phyloP scores from a whole-genome alignment of 2,329 filamentous ascomycete genomes.

The Clarireedia homoeocarpa region DNA sequence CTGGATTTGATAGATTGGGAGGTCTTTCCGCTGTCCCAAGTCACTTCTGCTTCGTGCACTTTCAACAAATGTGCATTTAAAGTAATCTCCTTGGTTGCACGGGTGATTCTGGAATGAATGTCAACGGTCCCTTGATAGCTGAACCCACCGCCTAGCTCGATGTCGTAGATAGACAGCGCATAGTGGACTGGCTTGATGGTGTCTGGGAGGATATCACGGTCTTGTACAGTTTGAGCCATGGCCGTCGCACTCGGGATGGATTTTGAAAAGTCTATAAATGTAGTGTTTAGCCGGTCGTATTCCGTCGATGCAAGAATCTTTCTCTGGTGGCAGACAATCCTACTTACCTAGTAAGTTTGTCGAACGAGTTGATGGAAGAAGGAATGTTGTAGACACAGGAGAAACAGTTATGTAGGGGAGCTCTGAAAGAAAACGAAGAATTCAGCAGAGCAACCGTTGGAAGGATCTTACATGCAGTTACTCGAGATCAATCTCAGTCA shows the following conservation, averaged over 20 bases:
- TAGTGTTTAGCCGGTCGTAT: neutral
- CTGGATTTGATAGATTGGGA: constrained; percentile 49
- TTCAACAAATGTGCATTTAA: constrained; percentile 83
- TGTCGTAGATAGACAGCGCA: constrained; percentile 67
- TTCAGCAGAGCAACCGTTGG: too few relatives aligned
- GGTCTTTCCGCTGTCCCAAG: constrained; percentile 48
- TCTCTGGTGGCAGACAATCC: too few relatives aligned
- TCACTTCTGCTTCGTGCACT: constrained; percentile 59
- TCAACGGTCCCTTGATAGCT: constrained; percentile 77
- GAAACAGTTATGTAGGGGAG: too few relatives aligned
- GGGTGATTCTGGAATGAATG: constrained; percentile 67
- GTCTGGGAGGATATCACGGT: constrained; percentile 55
- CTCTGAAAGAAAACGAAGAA: too few relatives aligned
- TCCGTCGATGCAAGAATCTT: too few relatives aligned
- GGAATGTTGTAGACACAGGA: too few relatives aligned
- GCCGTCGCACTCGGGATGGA: neutral
- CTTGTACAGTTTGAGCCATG: constrained; percentile 36
- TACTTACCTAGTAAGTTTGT: too few relatives aligned
- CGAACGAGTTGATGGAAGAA: too few relatives aligned
- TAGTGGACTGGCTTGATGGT: constrained; percentile 80
- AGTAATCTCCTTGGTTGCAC: constrained; percentile 66
- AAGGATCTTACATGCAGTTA: too few relatives aligned
- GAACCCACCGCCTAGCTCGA: constrained; percentile 65
- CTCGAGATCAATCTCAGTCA: too few relatives aligned
- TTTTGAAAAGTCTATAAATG: neutral